phyloP scores from a whole-genome alignment of 2,329 filamentous ascomycete species.

The Phialocephala subalpina region DNA sequence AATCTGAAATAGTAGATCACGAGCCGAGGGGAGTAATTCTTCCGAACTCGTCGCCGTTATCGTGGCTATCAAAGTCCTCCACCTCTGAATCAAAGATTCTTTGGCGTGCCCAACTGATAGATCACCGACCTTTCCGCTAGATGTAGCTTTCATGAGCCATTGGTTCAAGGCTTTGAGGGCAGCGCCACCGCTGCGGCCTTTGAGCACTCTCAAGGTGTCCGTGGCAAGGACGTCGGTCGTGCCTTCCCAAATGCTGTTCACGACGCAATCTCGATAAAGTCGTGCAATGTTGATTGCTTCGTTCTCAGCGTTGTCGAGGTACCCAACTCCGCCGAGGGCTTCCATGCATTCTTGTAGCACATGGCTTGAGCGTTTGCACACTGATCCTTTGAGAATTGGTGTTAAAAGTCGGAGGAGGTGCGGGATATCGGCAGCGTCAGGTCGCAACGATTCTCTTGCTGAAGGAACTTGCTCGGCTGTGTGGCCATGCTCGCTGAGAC shows the following conservation, averaged over 20 bases:
- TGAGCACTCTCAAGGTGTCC: slow-evolving; percentile 58
- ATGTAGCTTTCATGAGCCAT: slow-evolving; percentile 37
- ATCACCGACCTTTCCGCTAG: neutral
- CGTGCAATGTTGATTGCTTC: slow-evolving; percentile 72
- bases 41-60: neutral
- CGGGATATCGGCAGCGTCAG: slow-evolving; percentile 26
- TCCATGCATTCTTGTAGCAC: slow-evolving; percentile 68
- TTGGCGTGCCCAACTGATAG: neutral
- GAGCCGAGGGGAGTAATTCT: slow-evolving; percentile 15
- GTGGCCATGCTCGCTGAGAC: slow-evolving; percentile 47
- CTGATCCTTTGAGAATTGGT: slow-evolving; percentile 67
- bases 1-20: slow-evolving; percentile 24
- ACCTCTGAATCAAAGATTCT: neutral
- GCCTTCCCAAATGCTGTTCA: slow-evolving; percentile 75
- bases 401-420: slow-evolving; percentile 64
- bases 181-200: slow-evolving; percentile 47
- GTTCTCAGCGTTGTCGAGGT: slow-evolving; percentile 67
- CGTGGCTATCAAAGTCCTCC: neutral
- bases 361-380: slow-evolving; percentile 57
- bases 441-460: neutral
- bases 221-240: slow-evolving; percentile 75
- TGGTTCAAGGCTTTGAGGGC: slow-evolving; percentile 51
- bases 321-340: slow-evolving; percentile 70
- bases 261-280: slow-evolving; percentile 69
- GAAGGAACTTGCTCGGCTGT: slow-evolving; percentile 26